Base-by-base conservation (phyloP, 176 grass and related monocot species). In the Pontederia crassipes region DNA sequence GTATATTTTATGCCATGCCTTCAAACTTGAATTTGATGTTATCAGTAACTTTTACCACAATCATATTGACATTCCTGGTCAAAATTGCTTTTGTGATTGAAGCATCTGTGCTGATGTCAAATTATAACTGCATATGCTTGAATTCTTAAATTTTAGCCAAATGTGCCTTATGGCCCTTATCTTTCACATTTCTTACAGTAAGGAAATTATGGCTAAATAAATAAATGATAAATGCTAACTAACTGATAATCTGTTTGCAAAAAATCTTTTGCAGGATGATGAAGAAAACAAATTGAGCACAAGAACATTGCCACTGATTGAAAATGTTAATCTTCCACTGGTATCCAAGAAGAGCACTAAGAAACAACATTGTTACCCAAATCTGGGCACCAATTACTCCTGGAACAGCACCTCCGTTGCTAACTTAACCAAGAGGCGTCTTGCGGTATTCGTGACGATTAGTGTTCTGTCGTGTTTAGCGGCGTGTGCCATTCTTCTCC, bases 401-500 rank as follows among this genome's bases (percentile, higher is more conserved):
- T 70, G 58, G 48, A 48, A 70, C 46, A 35, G 61, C 51, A 49
- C 46, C 27, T 79, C 79, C 29, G 80, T 85, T 24, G 55, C 63
- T 27, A 81, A 79, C 69, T 58, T 57, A 11, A 79, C 63, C 17
- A 92, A 72, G 66, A 78, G 59, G 13, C 73, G 77, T 12, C 48
- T 86, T 64, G 61, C 66, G n/a, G 50, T 65, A 11, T 71, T 82
- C 32, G 35, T 83, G 46, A 27, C 73, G 17, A 65, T 89, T 61
- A 61, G 74, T 68, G 82, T 81, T 66, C 64, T 98, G n/a, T 49
- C 86, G 56, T 98, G 94, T 68, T 78, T 98, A 20, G 61, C 79
- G 17, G 84, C 88, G 7, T 98, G 88, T 65, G 63, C 81, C 67
- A 84, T 79, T 11, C 74, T 98, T 54, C 74, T 92, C 59, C 94